Evolutionary conservation across 75 land plant species (phyloP).

Genomic region (Pinus tabuliformis): DNA sequence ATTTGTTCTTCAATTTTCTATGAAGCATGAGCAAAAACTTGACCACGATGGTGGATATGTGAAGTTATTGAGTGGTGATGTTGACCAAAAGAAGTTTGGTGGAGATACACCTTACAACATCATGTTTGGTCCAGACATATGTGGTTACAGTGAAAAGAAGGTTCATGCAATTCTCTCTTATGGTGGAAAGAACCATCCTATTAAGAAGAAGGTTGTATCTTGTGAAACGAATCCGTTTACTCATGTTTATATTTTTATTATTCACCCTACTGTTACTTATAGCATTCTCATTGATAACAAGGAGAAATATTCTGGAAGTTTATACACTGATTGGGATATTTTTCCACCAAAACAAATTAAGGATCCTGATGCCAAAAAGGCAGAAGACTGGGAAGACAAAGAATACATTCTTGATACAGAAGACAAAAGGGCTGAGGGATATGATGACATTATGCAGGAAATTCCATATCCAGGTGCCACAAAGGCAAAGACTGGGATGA

Average conservation of each 20-base stretch:
- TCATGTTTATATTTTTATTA: constrained; percentile 66
- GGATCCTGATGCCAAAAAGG: constrained; percentile 59
- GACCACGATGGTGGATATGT: constrained; percentile 68
- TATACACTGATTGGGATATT: constrained; percentile 54
- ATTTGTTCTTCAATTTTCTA: constrained; percentile 50
- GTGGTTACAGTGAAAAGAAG: constrained; percentile 60
- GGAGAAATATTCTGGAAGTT: constrained; percentile 47
- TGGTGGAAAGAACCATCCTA: constrained; percentile 45
- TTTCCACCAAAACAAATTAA: constrained; percentile 53
- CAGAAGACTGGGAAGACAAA: constrained; percentile 66
- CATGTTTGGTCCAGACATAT: constrained; percentile 80
- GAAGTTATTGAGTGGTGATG: constrained; percentile 49
- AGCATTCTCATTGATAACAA: constrained; percentile 58
- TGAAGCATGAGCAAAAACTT: constrained; percentile 59
- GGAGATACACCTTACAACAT: constrained; percentile 69
- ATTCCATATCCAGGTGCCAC: no score
- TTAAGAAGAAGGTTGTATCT: constrained; percentile 49
- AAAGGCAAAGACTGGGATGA: no score
- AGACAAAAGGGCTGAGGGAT: constrained; percentile 61
- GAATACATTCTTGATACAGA: constrained; percentile 60
- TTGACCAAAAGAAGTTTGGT: constrained; percentile 46
- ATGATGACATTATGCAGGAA: no score
- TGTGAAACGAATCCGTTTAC: constrained; percentile 67
- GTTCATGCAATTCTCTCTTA: constrained; percentile 53
- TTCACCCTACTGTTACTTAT: constrained; percentile 51